Conservation (phyloP, 805 yeast species). For the Candida sanyiensis region DNA sequence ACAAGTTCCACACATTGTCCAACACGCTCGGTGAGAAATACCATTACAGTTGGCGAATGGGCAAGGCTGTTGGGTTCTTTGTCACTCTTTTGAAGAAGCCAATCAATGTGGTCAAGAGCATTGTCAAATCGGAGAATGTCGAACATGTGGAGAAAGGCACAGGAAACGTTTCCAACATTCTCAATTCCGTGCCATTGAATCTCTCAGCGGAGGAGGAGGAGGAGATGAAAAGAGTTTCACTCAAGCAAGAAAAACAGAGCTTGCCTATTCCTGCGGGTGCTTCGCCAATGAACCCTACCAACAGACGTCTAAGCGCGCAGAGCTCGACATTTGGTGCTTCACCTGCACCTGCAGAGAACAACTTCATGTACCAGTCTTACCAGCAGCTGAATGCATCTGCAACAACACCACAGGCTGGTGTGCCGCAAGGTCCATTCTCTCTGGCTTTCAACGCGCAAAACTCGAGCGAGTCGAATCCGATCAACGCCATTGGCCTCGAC, state of each 20-base stretch:
- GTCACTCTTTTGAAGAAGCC: slow-evolving; percentile 34
- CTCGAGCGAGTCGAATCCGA: slow-evolving; percentile 8
- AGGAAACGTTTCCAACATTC: slow-evolving; percentile 18
- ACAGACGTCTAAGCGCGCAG: slow-evolving; percentile 4
- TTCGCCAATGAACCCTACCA: slow-evolving; percentile 1
- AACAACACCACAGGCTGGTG: slow-evolving; percentile 8
- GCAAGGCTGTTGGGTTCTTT: slow-evolving; percentile 47
- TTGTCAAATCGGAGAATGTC: slow-evolving; percentile 21
- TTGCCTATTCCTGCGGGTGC: background rate
- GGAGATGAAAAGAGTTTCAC: slow-evolving; percentile 1
- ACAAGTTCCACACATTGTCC: slow-evolving; percentile 35
- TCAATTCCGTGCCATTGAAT: slow-evolving; percentile 23
- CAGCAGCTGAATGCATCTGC: slow-evolving; percentile 2
- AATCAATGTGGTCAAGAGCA: slow-evolving; percentile 19
- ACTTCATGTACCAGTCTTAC: slow-evolving; percentile 5
- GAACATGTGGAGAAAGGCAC: slow-evolving; percentile 19
- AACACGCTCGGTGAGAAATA: slow-evolving; percentile 49
- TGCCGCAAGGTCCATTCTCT: slow-evolving; percentile 8
- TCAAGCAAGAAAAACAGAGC: background rate
- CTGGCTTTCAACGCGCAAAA: slow-evolving; percentile 8
- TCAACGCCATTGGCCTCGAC: slow-evolving; percentile 9
- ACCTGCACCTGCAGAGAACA: background rate
- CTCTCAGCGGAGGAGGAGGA: slow-evolving; percentile 21
- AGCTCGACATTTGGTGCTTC: slow-evolving; percentile 1
- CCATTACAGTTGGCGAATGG: slow-evolving; percentile 63